Percentiles rank a stretch among this genome's conserved stretches.
phyloP scores from a whole-genome alignment of 2,329 filamentous ascomycete species.

The Celoporthe dispersa region DNA sequence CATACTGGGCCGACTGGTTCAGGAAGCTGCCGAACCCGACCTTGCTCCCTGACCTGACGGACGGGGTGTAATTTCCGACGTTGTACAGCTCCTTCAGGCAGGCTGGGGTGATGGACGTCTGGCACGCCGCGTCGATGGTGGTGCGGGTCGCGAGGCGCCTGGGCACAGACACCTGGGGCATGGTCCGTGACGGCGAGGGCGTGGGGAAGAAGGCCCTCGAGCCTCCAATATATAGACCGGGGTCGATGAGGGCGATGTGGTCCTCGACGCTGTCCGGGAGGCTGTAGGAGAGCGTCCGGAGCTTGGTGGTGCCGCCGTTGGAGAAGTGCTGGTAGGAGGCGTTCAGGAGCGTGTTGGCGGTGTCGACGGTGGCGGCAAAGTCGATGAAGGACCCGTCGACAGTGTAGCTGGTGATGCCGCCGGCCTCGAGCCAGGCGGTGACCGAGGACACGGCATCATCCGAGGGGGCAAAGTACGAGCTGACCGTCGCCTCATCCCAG shows the following conservation, averaged over 20 bases:
- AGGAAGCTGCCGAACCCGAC: constrained; percentile 63
- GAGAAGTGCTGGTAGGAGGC: constrained; percentile 37
- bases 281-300: constrained; percentile 25
- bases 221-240: constrained; percentile 31
- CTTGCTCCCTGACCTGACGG: constrained; percentile 46
- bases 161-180: neutral
- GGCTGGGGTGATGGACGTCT: constrained; percentile 44
- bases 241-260: constrained; percentile 22
- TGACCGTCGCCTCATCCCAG: constrained; percentile 32
- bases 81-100: constrained; percentile 53
- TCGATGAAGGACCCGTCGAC: constrained; percentile 46
- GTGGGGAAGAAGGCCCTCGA: constrained; percentile 15
- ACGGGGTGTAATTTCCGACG: constrained; percentile 47
- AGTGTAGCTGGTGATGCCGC: constrained; percentile 33
- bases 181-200: constrained; percentile 6
- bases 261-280: constrained; percentile 20
- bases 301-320: constrained; percentile 35
- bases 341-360: constrained; percentile 37
- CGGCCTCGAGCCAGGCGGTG: constrained; percentile 31
- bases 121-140: constrained; percentile 34
- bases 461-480: constrained; percentile 31
- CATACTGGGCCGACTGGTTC: constrained; percentile 54
- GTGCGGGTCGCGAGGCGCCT: constrained; percentile 16
- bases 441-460: constrained; percentile 29
- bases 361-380: constrained; percentile 40